Base-by-base conservation (phyloP, 2,329 filamentous ascomycete species). In the Shiraia sp. region DNA sequence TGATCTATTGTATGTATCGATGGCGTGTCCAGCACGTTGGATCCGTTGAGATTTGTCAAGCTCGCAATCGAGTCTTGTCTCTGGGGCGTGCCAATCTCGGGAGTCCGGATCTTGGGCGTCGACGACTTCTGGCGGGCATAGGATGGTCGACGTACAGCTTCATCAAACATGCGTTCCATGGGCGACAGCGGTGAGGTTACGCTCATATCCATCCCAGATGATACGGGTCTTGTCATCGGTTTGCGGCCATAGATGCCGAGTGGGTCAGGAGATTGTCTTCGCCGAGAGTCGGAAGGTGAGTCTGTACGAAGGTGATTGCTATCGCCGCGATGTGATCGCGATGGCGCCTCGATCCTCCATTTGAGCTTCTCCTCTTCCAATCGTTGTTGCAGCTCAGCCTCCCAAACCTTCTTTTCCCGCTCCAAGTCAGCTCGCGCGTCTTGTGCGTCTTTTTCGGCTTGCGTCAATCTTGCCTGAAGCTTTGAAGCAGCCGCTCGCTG, bases 331-430 rank as follows among this genome's bases (percentile, higher is more conserved):
- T 52, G 39, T n/a, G 42, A 42, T 58, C 62, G 70, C 30, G 50
- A 68, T 43, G 52, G 64, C 23, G 58, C 64, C 47, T 78, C 78
- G 43, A 76, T 74, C 32, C 75, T 76, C 78, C 79, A 83, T 65
- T 78, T 84, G 10, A 71, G 65, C 53, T 77, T 79, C 66, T 87
- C 85, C 47, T 88, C 84, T 44, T 87, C 83, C 1, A 88, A 57
- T 31, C 78, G 77, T 39, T 82, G 79, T 25, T 77, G 65, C 48
- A 80, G 66, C 16, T 82, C 80, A 10, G 75, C 69, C 51, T 86
- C 82, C 67, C 73, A 78, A 2, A 75, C 57, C 53, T 80, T 79
- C 57, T 79, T 82, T 55, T 86, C 82, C 32, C 78, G 77, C 26
- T 79, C 75, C 12, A 82, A 71, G 8, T 83, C 77, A 37, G 75